A percentile compares a stretch with the other conserved stretches of the same genome.
Evolutionary conservation across 306 rosid species (phyloP).

Genomic region (Psophocarpus tetragonolobus): DNA sequence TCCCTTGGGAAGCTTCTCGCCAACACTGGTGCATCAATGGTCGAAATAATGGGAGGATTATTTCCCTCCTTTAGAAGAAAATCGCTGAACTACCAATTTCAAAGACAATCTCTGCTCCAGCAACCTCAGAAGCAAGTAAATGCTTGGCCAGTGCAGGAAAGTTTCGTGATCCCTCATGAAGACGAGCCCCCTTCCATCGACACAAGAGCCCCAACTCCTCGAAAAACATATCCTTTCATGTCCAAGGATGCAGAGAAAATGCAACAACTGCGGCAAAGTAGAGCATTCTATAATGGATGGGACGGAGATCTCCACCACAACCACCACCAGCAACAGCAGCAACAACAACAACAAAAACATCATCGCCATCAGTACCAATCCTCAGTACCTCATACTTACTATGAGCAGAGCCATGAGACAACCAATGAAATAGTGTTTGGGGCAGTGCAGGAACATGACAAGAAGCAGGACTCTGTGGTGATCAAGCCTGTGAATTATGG

Average conservation of each 20-base stretch:
- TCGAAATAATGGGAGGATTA: conserved; percentile 74
- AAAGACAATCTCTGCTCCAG: conserved; percentile 43
- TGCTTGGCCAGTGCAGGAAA: conserved; percentile 86
- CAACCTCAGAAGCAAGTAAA: conserved; percentile 53
- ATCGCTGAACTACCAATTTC: conserved; percentile 45
- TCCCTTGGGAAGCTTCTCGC: conserved; percentile 75
- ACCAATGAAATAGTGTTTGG: conserved; percentile 80
- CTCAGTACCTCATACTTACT: conserved; percentile 64
- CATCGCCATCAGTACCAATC: conserved; percentile 67
- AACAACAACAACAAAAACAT: conserved; percentile 51
- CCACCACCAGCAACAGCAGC: conserved; percentile 1
- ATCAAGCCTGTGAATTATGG: conserved; percentile 72
- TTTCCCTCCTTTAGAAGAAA: conserved; percentile 65
- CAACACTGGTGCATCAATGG: conserved; percentile 46
- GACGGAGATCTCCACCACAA: conserved; percentile 52
- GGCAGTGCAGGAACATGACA: conserved; percentile 78
- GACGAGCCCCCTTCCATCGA: conserved; percentile 88
- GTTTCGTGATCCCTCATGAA: conserved; percentile 77
- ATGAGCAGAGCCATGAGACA: conserved; percentile 61
- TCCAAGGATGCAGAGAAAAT: conserved; percentile 78
- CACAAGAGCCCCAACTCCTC: conserved; percentile 76
- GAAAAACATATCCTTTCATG: conserved; percentile 90
- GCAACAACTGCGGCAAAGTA: conserved; percentile 73
- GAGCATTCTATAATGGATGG: conserved; percentile 71
- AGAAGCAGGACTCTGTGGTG: conserved; percentile 44